Evolutionary conservation across 129 eudicot species (phyloP).

Genomic region (Artemisia tridentata): DNA sequence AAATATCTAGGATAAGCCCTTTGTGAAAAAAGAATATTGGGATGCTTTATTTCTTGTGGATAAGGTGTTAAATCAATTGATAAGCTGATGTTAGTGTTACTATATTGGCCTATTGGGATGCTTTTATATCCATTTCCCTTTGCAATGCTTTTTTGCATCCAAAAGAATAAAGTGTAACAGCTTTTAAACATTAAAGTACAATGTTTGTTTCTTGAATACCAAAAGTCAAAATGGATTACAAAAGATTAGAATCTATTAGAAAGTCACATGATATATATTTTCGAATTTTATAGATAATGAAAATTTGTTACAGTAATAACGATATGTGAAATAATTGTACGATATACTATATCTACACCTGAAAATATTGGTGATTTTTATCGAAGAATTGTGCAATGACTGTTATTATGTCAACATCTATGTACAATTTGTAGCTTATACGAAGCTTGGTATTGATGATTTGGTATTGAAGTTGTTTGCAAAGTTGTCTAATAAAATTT

Average conservation of each 20-base stretch:
- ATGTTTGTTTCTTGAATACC: conserved; percentile 2
- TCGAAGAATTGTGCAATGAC: background rate
- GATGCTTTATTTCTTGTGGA: conserved; percentile 10
- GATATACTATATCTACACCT: background rate
- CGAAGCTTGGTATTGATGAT: background rate
- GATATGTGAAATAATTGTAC: background rate
- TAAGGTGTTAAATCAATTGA: conserved; percentile 15
- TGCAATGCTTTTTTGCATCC: conserved; percentile 17
- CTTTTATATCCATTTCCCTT: conserved; percentile 1
- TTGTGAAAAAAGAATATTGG: background rate
- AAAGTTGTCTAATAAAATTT: conserved; percentile 21
- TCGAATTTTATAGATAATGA: background rate
- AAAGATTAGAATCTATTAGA: background rate
- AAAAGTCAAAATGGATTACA: conserved; percentile 8
- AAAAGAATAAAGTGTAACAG: conserved; percentile 19
- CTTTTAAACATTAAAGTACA: background rate
- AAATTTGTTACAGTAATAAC: background rate
- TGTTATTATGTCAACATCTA: background rate
- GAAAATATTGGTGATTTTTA: background rate
- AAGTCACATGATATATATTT: background rate
- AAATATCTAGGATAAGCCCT: too few relatives aligned
- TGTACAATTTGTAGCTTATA: background rate
- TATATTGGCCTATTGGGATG: background rate
- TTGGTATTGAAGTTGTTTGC: background rate
- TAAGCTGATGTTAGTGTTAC: conserved; percentile 8